Conservation (phyloP, 2,329 filamentous ascomycete genomes). For the Talaromyces sp. region DNA sequence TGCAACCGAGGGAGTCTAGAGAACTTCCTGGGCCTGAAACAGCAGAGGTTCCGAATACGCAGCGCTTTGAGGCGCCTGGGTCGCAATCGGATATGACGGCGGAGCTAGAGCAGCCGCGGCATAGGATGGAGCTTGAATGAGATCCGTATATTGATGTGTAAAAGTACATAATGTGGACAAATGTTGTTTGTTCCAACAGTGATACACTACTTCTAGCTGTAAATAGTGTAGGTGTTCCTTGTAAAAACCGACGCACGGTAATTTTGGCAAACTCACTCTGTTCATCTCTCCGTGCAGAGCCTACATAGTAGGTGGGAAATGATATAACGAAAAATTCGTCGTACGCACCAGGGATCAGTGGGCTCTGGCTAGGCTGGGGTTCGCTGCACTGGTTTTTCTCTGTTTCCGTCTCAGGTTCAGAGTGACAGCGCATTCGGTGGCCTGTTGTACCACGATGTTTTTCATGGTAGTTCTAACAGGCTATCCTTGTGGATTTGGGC, state of each 20-base stretch:
- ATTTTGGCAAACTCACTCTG: neutral
- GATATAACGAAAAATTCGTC: constrained; percentile 61
- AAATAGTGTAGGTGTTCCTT: too few species aligned
- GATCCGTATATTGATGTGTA: too few species aligned
- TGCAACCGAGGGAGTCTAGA: too few species aligned
- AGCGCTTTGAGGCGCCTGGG: too few species aligned
- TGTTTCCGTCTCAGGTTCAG: constrained; percentile 83
- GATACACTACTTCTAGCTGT: neutral
- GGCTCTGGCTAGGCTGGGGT: constrained; percentile 80
- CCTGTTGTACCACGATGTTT: constrained; percentile 81
- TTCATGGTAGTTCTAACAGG: constrained; percentile 65
- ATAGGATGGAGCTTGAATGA: too few species aligned
- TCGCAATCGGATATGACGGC: too few species aligned
- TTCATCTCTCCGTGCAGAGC: too few species aligned
- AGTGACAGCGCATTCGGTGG: constrained; percentile 76
- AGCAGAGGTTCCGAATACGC: too few species aligned
- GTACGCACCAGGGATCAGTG: constrained; percentile 67
- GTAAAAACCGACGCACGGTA: neutral
- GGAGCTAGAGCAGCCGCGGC: too few species aligned
- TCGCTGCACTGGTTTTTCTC: constrained; percentile 81
- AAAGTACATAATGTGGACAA: too few species aligned
- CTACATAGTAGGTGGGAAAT: constrained; percentile 34
- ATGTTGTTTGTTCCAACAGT: too few species aligned
- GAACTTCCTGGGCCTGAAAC: too few species aligned
- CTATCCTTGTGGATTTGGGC: constrained; percentile 68